These are phyloP conservation scores for Albizia julibrissin DNA, from an alignment of 306 rosid genomes.

Conservation along the genomic window DNA sequence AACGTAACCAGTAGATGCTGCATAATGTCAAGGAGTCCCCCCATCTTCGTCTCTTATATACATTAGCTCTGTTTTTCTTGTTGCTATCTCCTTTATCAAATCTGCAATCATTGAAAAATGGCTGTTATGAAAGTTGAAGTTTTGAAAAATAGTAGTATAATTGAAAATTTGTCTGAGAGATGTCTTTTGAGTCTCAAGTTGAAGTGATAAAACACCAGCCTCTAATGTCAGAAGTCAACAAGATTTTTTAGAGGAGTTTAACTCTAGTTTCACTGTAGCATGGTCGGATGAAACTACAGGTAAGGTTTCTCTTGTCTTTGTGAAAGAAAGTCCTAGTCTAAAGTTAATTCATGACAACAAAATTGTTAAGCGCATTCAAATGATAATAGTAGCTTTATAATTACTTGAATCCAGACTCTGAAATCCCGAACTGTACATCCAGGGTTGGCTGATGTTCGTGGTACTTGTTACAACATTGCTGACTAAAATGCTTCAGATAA, in stretches of 20 bases:
- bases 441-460: neutral
- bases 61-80: neutral
- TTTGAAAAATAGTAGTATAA: neutral
- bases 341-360: neutral
- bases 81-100: neutral
- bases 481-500: neutral
- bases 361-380: neutral
- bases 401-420: neutral
- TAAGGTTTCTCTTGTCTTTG: neutral
- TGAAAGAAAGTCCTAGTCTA: no score
- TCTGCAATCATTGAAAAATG: neutral
- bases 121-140: neutral
- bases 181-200: neutral
- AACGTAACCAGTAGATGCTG: neutral
- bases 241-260: neutral
- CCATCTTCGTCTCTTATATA: neutral
- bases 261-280: neutral
- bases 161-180: neutral
- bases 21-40: conserved; percentile 3
- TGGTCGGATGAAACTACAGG: neutral
- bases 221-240: neutral
- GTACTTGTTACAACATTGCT: neutral
- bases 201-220: neutral
- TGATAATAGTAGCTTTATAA: neutral
- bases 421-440: neutral